These are phyloP conservation scores for Symmetrospora coprosmae DNA, from an alignment of 768 basidiomycete genomes.

Conservation along the genomic window DNA sequence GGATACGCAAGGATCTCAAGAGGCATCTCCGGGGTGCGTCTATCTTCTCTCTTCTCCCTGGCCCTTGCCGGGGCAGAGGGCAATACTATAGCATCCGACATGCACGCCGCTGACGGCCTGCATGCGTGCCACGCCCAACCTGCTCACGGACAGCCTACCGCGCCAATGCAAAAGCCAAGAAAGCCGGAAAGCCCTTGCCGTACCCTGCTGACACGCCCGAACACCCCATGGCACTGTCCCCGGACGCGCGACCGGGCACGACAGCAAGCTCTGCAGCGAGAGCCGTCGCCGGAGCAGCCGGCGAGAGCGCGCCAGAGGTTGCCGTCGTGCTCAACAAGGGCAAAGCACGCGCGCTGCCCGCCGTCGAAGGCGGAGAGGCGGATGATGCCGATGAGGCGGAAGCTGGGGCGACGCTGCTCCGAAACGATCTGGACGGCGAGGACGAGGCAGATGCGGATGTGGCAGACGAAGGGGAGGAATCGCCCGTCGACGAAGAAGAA, in stretches of 20 bases:
- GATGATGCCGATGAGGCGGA: slow-evolving; percentile 58
- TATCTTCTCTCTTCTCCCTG: neutral
- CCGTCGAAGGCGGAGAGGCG: slow-evolving; percentile 44
- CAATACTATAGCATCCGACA: neutral
- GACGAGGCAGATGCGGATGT: slow-evolving; percentile 48
- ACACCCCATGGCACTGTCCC: neutral
- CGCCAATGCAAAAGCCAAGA: neutral
- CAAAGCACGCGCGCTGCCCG: slow-evolving; percentile 43
- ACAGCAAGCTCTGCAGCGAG: neutral
- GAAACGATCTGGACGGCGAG: slow-evolving; percentile 41
- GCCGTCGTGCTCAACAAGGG: slow-evolving; percentile 33
- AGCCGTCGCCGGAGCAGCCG: slow-evolving; percentile 48
- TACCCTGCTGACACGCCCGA: neutral
- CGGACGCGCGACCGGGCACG: neutral
- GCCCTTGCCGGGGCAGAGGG: neutral
- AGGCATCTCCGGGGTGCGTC: slow-evolving; percentile 25
- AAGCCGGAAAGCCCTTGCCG: neutral
- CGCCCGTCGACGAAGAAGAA: slow-evolving; percentile 47
- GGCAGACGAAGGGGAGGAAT: slow-evolving; percentile 39
- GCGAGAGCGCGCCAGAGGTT: slow-evolving; percentile 51
- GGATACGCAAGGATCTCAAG: slow-evolving; percentile 24
- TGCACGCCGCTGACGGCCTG: slow-evolving; percentile 1
- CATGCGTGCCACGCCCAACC: no score
- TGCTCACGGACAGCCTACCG: neutral
- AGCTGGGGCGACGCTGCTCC: slow-evolving; percentile 57